Evolutionary conservation across 2,329 filamentous ascomycete species (phyloP), one percentile per base, ranked within the genome.

Genomic region (Aureobasidium sp.): DNA sequence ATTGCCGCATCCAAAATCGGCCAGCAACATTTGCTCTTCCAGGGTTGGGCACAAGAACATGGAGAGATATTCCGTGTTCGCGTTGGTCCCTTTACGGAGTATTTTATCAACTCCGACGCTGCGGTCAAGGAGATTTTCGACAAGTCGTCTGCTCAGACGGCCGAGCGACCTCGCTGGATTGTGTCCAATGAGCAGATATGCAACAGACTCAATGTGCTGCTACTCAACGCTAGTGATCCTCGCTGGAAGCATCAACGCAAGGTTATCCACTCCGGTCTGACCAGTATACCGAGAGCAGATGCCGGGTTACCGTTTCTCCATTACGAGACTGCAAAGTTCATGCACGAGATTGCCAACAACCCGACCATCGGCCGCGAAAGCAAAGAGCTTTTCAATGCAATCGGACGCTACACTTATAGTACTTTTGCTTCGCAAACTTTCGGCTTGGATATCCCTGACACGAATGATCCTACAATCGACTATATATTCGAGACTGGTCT

Each of bases 161-260:
- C 60, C 7, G 60, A 58, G 40, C 24, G 60, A 14, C 53, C 60
- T 8, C 60, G 60, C 37, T 62, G 60, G 53, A 62, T 62, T 27
- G 45, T 62, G n/a, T 58, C 50, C 22, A 62, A 62, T 17, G 60
- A 62, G 52, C 60, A 62, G 50, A 62, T 62, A 24, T 62, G 60
- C 44, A 62, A 62, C 40, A 42, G 48, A 45, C 60, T 62, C 31
- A 62, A 62, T 39, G 60, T 62, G 27, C 39, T 62, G 15, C 27
- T 62, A 27, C 40, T 58, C 15, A 58, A 62, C 19, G 60, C 50
- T 14, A 62, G 60, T 14, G 40, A 62, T 39, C 60, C 60, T 15
- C 60, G 60, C 52, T 62, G 60, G 60, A 62, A 62, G 42, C 52
- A 58, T 19, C 60, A 62, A 39, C 35, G 60, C 19, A 45, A 49